phyloP scores from a whole-genome alignment of 768 basidiomycete genomes.

The Postia placenta region DNA sequence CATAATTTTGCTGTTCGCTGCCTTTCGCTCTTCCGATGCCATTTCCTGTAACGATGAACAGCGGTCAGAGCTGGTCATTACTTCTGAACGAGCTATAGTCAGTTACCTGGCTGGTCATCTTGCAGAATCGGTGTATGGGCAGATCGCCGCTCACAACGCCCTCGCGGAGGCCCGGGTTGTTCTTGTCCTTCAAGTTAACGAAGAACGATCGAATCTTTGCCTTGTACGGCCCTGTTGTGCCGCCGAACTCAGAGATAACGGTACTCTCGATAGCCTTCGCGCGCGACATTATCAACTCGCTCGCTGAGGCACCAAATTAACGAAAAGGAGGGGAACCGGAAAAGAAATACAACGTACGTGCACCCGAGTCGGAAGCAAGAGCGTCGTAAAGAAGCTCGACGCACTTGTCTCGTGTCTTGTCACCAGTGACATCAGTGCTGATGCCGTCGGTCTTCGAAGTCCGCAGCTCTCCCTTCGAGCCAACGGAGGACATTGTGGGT shows the following conservation, averaged over 20 bases:
- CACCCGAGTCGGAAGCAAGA: slow-evolving; percentile 76
- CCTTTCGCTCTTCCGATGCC: slow-evolving; percentile 89
- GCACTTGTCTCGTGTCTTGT: slow-evolving; percentile 82
- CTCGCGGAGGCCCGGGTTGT: slow-evolving; percentile 82
- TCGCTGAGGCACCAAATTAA: slow-evolving; percentile 18
- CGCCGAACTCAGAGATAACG: slow-evolving; percentile 42
- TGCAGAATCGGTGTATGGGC: slow-evolving; percentile 58
- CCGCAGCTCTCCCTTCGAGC: slow-evolving; percentile 33
- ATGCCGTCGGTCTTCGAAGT: slow-evolving; percentile 70
- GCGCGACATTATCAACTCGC: slow-evolving; percentile 58
- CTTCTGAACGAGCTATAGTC: not conserved
- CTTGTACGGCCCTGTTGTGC: slow-evolving; percentile 49
- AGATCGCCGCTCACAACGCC: slow-evolving; percentile 82
- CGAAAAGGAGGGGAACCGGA: not conserved
- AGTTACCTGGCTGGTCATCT: slow-evolving; percentile 76
- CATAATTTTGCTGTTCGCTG: slow-evolving; percentile 74
- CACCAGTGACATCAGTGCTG: slow-evolving; percentile 47
- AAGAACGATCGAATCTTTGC: slow-evolving; percentile 81
- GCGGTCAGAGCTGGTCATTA: no score
- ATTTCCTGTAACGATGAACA: slow-evolving; percentile 59
- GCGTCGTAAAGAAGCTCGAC: slow-evolving; percentile 89
- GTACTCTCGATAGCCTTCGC: slow-evolving; percentile 69
- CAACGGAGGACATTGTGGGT: slow-evolving; percentile 14
- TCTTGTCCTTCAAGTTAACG: slow-evolving; percentile 93
- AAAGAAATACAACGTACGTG: slow-evolving; percentile 54